phyloP scores from a whole-genome alignment of 306 rosid species.

The Dicorynia guianensis region DNA sequence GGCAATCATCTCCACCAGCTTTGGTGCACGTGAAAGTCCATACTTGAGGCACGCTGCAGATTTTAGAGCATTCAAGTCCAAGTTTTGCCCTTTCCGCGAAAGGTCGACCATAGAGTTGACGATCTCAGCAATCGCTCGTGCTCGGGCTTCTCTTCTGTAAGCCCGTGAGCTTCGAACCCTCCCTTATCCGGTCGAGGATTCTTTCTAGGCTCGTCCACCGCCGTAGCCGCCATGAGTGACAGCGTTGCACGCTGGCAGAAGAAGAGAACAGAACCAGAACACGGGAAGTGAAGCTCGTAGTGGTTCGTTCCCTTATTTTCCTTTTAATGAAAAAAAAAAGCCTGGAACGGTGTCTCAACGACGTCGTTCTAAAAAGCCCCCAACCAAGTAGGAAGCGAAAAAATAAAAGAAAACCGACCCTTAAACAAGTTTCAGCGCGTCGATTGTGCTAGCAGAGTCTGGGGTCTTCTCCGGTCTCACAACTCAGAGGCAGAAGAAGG shows the following conservation, averaged over 20 bases:
- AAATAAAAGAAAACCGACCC: no score
- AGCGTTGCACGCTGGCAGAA: background rate
- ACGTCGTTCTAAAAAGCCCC: background rate
- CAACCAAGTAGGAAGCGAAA: no score
- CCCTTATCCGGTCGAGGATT: conserved; percentile 87
- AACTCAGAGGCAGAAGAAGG: no score
- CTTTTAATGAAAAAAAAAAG: no score
- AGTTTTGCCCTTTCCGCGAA: conserved; percentile 82
- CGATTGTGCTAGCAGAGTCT: no score
- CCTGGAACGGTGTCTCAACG: background rate
- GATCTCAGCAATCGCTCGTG: conserved; percentile 93
- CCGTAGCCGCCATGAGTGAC: conserved; percentile 60
- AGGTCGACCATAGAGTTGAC: conserved; percentile 91
- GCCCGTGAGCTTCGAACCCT: conserved; percentile 84
- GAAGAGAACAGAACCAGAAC: background rate
- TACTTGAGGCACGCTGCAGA: conserved; percentile 95
- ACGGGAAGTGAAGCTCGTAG: background rate
- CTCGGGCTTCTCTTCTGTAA: conserved; percentile 88
- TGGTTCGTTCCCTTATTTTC: background rate
- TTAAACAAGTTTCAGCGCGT: no score
- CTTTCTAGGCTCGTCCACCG: conserved; percentile 65
- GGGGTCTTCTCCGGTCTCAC: no score
- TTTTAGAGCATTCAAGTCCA: conserved; percentile 88
- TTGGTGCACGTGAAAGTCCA: conserved; percentile 94
- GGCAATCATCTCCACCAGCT: conserved; percentile 97